Conservation (phyloP, 352 stramenopile species). For the Phytophthora citricola region DNA sequence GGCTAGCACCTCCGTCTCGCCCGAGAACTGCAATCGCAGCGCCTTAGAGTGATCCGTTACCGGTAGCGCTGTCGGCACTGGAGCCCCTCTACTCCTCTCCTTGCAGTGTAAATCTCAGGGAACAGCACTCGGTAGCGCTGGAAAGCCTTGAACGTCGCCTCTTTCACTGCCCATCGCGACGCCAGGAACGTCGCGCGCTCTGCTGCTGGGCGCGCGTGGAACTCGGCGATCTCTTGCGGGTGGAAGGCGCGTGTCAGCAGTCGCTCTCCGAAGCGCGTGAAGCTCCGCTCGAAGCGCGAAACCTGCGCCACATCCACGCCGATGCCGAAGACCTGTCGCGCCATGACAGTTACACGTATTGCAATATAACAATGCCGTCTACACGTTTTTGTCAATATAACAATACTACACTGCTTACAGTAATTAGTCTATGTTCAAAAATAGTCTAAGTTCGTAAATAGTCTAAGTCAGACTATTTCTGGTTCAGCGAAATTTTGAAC, state of each 20-base stretch:
- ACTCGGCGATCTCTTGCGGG: constrained; percentile 69
- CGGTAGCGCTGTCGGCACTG: constrained; percentile 37
- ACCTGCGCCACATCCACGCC: constrained; percentile 77
- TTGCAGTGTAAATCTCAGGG: constrained; percentile 63
- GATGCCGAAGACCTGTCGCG: constrained; percentile 59
- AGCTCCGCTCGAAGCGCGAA: constrained; percentile 59
- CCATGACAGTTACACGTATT: constrained; percentile 5
- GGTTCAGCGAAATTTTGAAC: too few species aligned
- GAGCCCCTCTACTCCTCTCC: neutral
- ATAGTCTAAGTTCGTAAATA: too few species aligned
- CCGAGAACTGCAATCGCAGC: constrained; percentile 63
- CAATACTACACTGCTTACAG: too few species aligned
- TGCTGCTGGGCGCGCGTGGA: constrained; percentile 42
- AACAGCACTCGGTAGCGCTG: constrained; percentile 81
- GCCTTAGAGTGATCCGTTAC: constrained; percentile 43
- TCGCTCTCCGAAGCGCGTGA: constrained; percentile 64
- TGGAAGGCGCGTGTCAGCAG: constrained; percentile 75
- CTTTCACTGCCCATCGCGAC: constrained; percentile 85
- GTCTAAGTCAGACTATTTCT: too few species aligned
- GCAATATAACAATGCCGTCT: neutral
- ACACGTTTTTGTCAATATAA: neutral
- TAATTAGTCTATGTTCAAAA: too few species aligned
- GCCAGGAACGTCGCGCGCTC: constrained; percentile 68
- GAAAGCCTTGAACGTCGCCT: constrained; percentile 88
- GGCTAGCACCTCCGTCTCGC: constrained; percentile 60